phyloP scores from a whole-genome alignment of 2,329 filamentous ascomycete species.

The Penicillium sp. region DNA sequence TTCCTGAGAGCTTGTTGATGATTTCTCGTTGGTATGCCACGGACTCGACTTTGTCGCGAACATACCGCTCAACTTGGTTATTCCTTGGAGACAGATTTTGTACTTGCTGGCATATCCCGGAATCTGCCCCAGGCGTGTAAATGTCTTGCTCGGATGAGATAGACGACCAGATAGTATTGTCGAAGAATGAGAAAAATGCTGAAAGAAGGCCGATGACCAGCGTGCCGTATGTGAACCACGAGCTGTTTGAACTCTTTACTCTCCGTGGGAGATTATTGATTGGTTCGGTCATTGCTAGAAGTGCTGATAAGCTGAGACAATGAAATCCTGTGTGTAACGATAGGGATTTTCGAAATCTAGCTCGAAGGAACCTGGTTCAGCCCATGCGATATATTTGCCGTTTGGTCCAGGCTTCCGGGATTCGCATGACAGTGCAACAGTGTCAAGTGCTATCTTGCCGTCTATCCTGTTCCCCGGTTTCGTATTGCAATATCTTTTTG shows the following conservation, averaged over 20 bases:
- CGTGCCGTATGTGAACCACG: not conserved
- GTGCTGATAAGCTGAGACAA: not conserved
- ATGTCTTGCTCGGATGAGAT: slow-evolving; percentile 2
- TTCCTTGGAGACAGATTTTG: slow-evolving; percentile 23
- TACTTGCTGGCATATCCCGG: slow-evolving; percentile 19
- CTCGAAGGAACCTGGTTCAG: no score
- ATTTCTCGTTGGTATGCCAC: slow-evolving; percentile 9
- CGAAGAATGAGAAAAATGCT: not conserved
- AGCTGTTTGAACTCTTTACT: slow-evolving; percentile 4
- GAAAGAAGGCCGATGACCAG: slow-evolving; percentile 4
- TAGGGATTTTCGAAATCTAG: no score
- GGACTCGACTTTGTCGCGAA: slow-evolving; percentile 19
- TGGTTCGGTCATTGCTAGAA: slow-evolving; percentile 1
- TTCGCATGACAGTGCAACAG: no score
- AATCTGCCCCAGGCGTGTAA: slow-evolving; percentile 6
- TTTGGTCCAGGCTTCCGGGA: no score
- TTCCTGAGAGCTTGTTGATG: slow-evolving; percentile 21
- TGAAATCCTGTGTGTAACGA: not conserved
- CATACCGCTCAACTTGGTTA: slow-evolving; percentile 14
- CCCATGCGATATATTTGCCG: no score
- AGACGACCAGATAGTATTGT: not conserved
- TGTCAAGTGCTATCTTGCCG: no score
- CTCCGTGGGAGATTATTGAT: not conserved
- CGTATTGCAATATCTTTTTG: no score
- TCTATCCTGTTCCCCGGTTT: no score